Evolutionary conservation across 2,329 filamentous ascomycete genomes (phyloP).

Genomic region (Pseudocercospora eumusae): DNA sequence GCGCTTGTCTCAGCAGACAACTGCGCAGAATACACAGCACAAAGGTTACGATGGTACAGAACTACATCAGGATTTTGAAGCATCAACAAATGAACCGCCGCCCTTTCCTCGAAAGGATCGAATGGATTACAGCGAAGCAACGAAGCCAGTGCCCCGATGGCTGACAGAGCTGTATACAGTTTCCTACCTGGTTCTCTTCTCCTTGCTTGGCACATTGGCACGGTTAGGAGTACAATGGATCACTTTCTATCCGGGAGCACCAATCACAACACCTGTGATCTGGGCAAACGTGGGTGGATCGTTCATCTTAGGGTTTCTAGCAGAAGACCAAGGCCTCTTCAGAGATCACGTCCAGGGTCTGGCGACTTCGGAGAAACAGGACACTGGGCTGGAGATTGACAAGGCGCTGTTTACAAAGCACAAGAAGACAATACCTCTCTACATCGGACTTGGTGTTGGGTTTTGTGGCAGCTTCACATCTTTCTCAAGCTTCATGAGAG

Average conservation of each 20-base stretch:
- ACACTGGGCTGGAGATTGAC: constrained; percentile 38
- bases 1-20: constrained; percentile 23
- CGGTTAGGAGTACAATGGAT: constrained; percentile 77
- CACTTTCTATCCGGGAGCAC: constrained; percentile 75
- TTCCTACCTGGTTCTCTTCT: constrained; percentile 82
- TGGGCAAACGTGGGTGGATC: constrained; percentile 89
- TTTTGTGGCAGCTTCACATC: constrained; percentile 90
- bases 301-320: constrained; percentile 80
- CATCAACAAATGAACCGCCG: constrained; percentile 14
- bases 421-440: constrained; percentile 87
- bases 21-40: constrained; percentile 17
- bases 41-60: constrained; percentile 14
- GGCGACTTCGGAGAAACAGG: constrained; percentile 32
- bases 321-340: constrained; percentile 76
- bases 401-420: constrained; percentile 47
- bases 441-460: constrained; percentile 81
- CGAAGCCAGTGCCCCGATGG: constrained; percentile 30
- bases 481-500: constrained; percentile 82
- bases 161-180: constrained; percentile 60
- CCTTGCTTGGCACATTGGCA: constrained; percentile 79
- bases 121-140: constrained; percentile 11
- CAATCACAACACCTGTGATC: constrained; percentile 70
- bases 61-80: constrained; percentile 9
- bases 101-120: constrained; percentile 21
- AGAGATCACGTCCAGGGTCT: constrained; percentile 62